Conservation (phyloP, 768 basidiomycete genomes). For the Saitozyma podzolica region DNA sequence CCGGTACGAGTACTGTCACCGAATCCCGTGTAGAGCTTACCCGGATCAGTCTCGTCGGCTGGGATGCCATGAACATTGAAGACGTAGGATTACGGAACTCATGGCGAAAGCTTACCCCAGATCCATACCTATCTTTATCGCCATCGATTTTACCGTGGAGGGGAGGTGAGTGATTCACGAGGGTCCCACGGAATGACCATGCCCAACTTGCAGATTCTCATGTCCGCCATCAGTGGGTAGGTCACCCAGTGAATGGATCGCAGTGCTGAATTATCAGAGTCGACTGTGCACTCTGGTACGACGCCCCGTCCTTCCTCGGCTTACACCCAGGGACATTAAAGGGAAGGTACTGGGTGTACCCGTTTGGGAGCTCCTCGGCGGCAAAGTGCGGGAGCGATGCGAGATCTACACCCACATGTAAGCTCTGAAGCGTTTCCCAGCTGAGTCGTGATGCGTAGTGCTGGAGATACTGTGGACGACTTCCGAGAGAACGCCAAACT, state of each 20-base stretch:
- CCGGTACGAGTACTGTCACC: constrained; percentile 22
- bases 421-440: not conserved
- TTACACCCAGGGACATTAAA: constrained; percentile 63
- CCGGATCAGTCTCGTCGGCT: constrained; percentile 59
- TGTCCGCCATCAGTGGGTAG: constrained; percentile 56
- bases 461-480: constrained; percentile 46
- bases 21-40: not conserved
- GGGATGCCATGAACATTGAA: constrained; percentile 65
- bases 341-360: constrained; percentile 69
- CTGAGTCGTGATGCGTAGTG: not conserved
- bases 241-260: constrained; percentile 6
- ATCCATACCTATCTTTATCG: constrained; percentile 62
- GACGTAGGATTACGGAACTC: constrained; percentile 60
- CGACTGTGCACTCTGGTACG: not conserved
- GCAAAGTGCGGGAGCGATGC: constrained; percentile 63
- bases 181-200: too few species aligned
- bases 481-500: constrained; percentile 47
- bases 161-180: constrained; percentile 54
- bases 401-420: constrained; percentile 41
- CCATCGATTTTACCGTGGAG: constrained; percentile 70
- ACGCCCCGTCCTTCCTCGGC: constrained; percentile 13
- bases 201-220: constrained; percentile 54
- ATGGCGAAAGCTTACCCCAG: not conserved
- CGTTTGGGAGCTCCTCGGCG: constrained; percentile 68
- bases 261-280: too few species aligned